These are phyloP conservation scores for Neurospora sp. DNA, from an alignment of 2,329 filamentous ascomycete genomes.

Conservation along the genomic window DNA sequence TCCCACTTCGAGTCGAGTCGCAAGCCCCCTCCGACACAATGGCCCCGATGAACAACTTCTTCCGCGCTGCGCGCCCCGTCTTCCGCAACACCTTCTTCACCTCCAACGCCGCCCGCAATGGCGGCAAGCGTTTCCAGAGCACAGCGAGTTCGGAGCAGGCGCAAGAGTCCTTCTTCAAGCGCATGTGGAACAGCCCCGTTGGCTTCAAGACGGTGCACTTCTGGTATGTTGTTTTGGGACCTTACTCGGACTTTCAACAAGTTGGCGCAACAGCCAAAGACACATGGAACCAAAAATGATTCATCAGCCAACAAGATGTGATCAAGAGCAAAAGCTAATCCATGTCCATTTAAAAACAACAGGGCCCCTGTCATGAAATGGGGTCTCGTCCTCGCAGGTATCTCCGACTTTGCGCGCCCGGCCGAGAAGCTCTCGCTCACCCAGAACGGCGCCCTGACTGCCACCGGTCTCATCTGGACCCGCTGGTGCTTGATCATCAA, in stretches of 20 bases:
- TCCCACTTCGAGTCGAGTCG: not conserved
- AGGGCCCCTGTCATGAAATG: slow-evolving; percentile 98
- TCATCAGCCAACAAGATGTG: not conserved
- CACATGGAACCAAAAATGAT: not conserved
- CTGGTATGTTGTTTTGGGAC: slow-evolving; percentile 53
- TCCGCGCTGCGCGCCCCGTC: slow-evolving; percentile 41
- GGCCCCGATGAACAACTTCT: slow-evolving; percentile 28
- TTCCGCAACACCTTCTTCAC: slow-evolving; percentile 42
- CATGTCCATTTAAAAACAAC: slow-evolving; percentile 4
- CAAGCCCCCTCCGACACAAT: slow-evolving; percentile 7
- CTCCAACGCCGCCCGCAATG: slow-evolving; percentile 24
- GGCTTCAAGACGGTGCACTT: slow-evolving; percentile 95
- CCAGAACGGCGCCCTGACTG: slow-evolving; percentile 82
- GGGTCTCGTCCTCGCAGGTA: slow-evolving; percentile 83
- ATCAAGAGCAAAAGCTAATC: not conserved
- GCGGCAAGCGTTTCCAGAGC: slow-evolving; percentile 59
- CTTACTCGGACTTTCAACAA: not conserved
- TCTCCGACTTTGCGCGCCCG: slow-evolving; percentile 84
- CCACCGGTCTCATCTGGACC: slow-evolving; percentile 94
- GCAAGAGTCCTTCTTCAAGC: slow-evolving; percentile 53
- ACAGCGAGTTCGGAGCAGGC: slow-evolving; percentile 43
- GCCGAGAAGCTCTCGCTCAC: slow-evolving; percentile 87
- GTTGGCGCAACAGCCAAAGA: not conserved
- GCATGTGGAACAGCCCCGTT: slow-evolving; percentile 73
- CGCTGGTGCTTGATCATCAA: slow-evolving; percentile 97